These are phyloP conservation scores for Datura wrightii DNA, from an alignment of 257 asterid species.

Conservation along the genomic window DNA sequence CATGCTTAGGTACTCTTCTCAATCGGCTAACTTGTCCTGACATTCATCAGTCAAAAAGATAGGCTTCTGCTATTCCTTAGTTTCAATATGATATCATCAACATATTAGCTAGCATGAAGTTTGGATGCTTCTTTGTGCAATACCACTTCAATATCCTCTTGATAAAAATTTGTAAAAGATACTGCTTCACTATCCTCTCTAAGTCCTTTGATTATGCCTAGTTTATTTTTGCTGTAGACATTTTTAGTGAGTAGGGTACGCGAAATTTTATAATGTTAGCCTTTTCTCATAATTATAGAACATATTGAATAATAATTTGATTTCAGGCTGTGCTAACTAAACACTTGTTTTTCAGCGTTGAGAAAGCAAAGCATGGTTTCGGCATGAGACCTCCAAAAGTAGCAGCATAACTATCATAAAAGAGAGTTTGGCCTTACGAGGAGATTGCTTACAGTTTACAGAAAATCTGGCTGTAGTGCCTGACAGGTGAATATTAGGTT, in stretches of 20 bases:
- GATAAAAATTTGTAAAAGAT: no score
- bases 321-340: constrained; percentile 35
- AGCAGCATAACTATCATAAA: constrained; percentile 40
- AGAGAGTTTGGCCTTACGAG: neutral
- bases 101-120: neutral
- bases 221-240: neutral
- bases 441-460: neutral
- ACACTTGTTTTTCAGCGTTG: constrained; percentile 58
- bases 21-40: neutral
- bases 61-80: neutral
- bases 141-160: neutral
- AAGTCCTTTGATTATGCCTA: neutral
- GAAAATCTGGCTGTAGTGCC: constrained; percentile 22
- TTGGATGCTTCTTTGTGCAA: neutral
- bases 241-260: neutral
- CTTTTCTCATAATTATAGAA: neutral
- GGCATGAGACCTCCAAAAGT: constrained; percentile 77
- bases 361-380: constrained; percentile 77
- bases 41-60: neutral
- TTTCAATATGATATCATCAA: no score
- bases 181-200: neutral
- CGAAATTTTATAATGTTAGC: neutral
- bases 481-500: neutral
- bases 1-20: neutral
- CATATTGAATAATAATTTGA: neutral